Evolutionary conservation across 2,329 filamentous ascomycete genomes (phyloP).

Genomic region (Stachybotrys chartarum): DNA sequence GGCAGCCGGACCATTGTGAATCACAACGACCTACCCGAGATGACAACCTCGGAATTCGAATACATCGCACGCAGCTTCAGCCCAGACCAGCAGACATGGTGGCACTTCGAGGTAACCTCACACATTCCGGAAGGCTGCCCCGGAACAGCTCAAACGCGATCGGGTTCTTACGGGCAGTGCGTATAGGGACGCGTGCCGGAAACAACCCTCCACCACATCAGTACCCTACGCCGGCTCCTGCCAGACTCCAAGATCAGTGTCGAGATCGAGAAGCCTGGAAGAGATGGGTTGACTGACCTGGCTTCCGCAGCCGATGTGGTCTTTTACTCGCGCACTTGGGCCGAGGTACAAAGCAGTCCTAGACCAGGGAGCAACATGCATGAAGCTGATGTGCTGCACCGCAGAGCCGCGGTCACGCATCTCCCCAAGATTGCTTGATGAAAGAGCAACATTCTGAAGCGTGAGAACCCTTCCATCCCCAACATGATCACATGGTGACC

Average conservation of each 20-base stretch:
- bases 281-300: slow-evolving; percentile 51
- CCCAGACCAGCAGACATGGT: slow-evolving; percentile 43
- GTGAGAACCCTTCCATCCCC: slow-evolving; percentile 4
- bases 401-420: slow-evolving; percentile 31
- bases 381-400: slow-evolving; percentile 9
- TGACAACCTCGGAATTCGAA: slow-evolving; percentile 56
- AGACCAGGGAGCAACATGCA: slow-evolving; percentile 2
- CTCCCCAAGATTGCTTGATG: slow-evolving; percentile 43
- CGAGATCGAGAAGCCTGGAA: slow-evolving; percentile 64
- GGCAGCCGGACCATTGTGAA: slow-evolving; percentile 65
- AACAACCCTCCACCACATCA: slow-evolving; percentile 52
- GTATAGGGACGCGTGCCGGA: slow-evolving; percentile 56
- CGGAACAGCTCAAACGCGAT: slow-evolving; percentile 1
- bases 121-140: not conserved
- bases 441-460: slow-evolving; percentile 39
- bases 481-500: slow-evolving; percentile 3
- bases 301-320: slow-evolving; percentile 59
- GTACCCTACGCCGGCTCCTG: slow-evolving; percentile 39
- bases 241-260: slow-evolving; percentile 52
- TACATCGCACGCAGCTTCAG: slow-evolving; percentile 30
- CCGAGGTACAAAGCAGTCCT: slow-evolving; percentile 40
- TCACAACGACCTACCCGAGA: slow-evolving; percentile 60
- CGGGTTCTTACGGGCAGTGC: not conserved
- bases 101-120: slow-evolving; percentile 61
- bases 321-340: slow-evolving; percentile 69